Base-by-base conservation (phyloP, 305 asterid genomes). In the Solanum hybrid region DNA sequence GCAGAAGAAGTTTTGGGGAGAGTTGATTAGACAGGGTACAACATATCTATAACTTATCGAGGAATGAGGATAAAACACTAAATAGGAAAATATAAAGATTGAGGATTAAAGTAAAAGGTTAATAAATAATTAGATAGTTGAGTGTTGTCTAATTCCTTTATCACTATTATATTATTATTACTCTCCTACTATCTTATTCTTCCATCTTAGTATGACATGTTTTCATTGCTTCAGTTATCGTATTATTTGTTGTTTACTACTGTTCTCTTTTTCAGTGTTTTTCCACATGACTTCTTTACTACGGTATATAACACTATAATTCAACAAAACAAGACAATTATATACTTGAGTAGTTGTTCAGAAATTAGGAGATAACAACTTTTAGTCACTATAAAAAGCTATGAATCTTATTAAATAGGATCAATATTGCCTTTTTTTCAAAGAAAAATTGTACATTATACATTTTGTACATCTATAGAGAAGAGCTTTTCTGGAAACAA, bases 1-100 rank as follows among this genome's bases (percentile, higher is more conserved):
- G 4, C 31, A 0, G 3, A n/a, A 67, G 3, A n/a, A 67, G 29
- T 67, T 5, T n/a, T 67, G 4, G 0, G 2, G 31, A 69, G 8
- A 69, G 18, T 6, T 71, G 9, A 71, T 71, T 69, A 69, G 76
- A 69, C 18, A 69, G 4, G 6, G 14, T 24, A 24, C 4, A 8
- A 11, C 76, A 69, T 12, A n/a, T 67, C 6, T n/a, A 69, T 69
- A 69, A 5, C 31, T 69, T 69, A 69, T 24, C 8, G 18, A 69
- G 76, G 16, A 69, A 0, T 57, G 69, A 20, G 69, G 24, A 57
- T 26, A 5, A 69, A 2, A 69, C 8, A 12, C 31, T n/a, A 69
- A 24, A 24, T 24, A 69, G 13, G 8, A 69, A 24, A 11, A 24
- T 69, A 69, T 24, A 11, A 26, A 71, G 9, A 71, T 71, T 12